Base-by-base conservation (phyloP, 768 basidiomycete genomes). In the Termitomyces sp. region DNA sequence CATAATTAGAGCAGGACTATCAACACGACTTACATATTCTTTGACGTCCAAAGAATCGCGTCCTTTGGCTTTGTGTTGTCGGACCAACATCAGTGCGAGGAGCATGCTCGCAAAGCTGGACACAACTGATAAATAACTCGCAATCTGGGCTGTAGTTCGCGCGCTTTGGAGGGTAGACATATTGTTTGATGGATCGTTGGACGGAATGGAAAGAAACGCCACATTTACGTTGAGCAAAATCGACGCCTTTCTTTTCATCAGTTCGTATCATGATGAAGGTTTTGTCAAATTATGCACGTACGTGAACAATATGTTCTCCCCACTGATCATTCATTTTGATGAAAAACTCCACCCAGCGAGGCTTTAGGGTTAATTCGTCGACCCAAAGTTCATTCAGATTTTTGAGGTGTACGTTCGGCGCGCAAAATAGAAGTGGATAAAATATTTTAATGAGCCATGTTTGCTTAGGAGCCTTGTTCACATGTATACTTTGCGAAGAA, bases 151-250 rank as follows among this genome's bases (percentile, higher is more conserved):
- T 0, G 68, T 57, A 6, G 66, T 69, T 15, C 74, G 65, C 24
- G 39, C 42, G 6, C 16, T 59, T 40, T 28, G 60, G 11, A 65
- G 66, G 15, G 36, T 48, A 6, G 11, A 18, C 13, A 57, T 61
- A 44, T 61, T 76, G 15, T 79, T 74, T 62, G 76, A 73, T 20
- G 75, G 71, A 51, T 65, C 78, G 16, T 79, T 75, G n/a, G 76
- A 74, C 32, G 77, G 73, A 40, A 85, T 79, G 0, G 80, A 51
- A 58, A 51, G 73, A 59, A 85, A 83, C 0, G 75, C 77, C 3
- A 85, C 76, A 49, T 84, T 82, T 7, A 76, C 79, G 22, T 75
- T 78, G 36, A 85, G 67, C 1, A 86, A 70, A 2, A 85, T 78
- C 2, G 81, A 78, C 0, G 79, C 76, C 83, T 84, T 57, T 39